A percentile compares a stretch with the other conserved stretches of the same genome.
phyloP scores from a whole-genome alignment of 2,329 filamentous ascomycete genomes.

The Aspergillus tanneri region DNA sequence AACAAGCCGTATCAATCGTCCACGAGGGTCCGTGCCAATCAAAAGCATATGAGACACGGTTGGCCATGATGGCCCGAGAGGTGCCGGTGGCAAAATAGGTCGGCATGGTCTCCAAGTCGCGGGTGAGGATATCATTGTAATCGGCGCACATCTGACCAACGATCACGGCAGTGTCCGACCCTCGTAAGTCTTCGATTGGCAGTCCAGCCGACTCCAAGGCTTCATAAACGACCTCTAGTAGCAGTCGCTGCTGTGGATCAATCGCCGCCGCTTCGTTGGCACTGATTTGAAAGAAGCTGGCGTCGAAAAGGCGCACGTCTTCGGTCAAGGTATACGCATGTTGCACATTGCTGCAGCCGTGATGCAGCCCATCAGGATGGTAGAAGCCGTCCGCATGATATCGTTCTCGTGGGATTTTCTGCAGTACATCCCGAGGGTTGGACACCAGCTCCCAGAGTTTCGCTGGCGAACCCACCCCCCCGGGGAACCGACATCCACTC shows the following conservation, averaged over 20 bases:
- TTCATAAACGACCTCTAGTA: conserved; percentile 1
- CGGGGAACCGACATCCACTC: neutral
- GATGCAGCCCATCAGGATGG: neutral
- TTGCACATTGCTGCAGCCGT: conserved; percentile 1
- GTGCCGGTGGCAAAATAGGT: conserved; percentile 19
- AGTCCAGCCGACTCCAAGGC: neutral
- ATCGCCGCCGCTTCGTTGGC: neutral
- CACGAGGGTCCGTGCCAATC: conserved; percentile 29
- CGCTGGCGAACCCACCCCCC: neutral
- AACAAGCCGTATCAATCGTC: conserved; percentile 46
- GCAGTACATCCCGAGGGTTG: neutral
- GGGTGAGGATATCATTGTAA: neutral
- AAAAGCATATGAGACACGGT: conserved; percentile 30
- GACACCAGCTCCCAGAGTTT: conserved; percentile 1
- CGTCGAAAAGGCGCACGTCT: neutral
- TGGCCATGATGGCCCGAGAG: conserved; percentile 32
- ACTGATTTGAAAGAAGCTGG: neutral
- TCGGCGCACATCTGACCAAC: neutral
- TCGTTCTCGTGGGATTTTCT: neutral
- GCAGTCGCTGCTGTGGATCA: neutral
- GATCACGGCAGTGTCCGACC: neutral
- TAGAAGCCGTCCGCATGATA: neutral
- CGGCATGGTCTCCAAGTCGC: neutral
- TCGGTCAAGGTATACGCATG: neutral
- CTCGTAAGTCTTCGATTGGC: neutral